phyloP scores from a whole-genome alignment of 495 filamentous ascomycete genomes.

The Lophiostoma macrostomum region DNA sequence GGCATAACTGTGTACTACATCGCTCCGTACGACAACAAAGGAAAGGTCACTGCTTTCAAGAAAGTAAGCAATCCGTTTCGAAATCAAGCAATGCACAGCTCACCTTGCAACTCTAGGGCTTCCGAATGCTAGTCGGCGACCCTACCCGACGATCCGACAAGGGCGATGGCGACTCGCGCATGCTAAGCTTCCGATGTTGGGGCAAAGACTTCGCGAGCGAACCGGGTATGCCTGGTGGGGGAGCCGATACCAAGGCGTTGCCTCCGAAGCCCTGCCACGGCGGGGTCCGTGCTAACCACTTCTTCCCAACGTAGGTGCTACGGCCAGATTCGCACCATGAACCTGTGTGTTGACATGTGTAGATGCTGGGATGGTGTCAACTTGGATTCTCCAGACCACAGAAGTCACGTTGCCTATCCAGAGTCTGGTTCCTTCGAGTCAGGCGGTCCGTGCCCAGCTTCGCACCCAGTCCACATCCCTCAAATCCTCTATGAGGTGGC shows the following conservation, averaged over 20 bases:
- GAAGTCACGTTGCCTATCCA: slow-evolving; percentile 6
- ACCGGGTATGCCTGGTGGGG: neutral
- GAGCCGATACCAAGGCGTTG: slow-evolving; percentile 10
- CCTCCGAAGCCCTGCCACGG: slow-evolving; percentile 44
- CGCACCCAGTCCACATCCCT: slow-evolving; percentile 21
- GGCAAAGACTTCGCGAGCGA: slow-evolving; percentile 9
- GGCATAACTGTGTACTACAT: slow-evolving; percentile 54
- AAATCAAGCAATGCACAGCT: slow-evolving; percentile 19
- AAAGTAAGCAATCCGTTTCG: slow-evolving; percentile 1
- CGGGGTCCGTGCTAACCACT: slow-evolving; percentile 32
- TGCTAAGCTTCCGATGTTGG: slow-evolving; percentile 37
- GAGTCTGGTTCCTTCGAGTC: slow-evolving; percentile 1
- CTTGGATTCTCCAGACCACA: slow-evolving; percentile 19
- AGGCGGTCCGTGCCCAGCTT: slow-evolving; percentile 9
- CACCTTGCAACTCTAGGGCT: slow-evolving; percentile 39
- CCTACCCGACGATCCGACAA: slow-evolving; percentile 41
- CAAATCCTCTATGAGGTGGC: slow-evolving; percentile 18
- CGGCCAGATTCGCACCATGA: neutral
- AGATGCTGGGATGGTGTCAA: slow-evolving; percentile 26
- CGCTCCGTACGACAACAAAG: slow-evolving; percentile 39
- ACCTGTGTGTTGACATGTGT: neutral
- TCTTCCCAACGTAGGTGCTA: slow-evolving; percentile 15
- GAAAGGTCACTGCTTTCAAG: slow-evolving; percentile 45
- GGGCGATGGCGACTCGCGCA: slow-evolving; percentile 49
- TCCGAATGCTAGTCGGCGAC: slow-evolving; percentile 54